phyloP scores from a whole-genome alignment of 345 rosid genomes.

The Iberis pinnata region DNA sequence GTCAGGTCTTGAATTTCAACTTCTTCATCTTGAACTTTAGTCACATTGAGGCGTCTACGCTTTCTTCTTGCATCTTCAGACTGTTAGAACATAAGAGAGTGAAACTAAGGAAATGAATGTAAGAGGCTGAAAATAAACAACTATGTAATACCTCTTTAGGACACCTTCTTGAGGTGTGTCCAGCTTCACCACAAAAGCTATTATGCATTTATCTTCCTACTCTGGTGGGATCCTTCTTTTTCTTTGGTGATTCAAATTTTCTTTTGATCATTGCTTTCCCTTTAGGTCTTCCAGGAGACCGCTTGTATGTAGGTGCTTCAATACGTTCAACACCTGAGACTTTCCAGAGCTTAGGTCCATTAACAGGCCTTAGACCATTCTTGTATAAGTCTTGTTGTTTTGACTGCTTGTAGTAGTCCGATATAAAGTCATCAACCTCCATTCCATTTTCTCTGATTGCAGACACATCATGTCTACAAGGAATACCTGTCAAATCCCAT shows the following conservation, averaged over 20 bases:
- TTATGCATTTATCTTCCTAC: background rate
- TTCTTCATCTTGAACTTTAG: too few species aligned
- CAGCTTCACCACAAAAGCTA: background rate
- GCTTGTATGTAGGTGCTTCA: background rate
- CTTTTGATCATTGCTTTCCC: background rate
- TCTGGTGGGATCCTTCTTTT: background rate
- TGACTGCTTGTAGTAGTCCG: background rate
- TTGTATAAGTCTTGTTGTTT: background rate
- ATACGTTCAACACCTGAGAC: background rate
- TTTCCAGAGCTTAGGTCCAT: background rate
- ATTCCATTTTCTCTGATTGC: background rate
- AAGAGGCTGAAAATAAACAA: too few species aligned
- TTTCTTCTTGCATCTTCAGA: too few species aligned
- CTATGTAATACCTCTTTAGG: background rate
- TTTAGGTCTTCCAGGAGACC: background rate
- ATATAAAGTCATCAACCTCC: background rate
- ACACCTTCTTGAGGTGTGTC: slow-evolving; percentile 1
- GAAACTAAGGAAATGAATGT: too few species aligned
- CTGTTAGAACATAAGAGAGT: too few species aligned
- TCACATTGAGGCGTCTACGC: too few species aligned
- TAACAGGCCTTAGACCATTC: background rate
- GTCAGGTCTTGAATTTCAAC: too few species aligned
- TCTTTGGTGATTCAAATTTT: background rate
- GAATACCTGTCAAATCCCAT: background rate
- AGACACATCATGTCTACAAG: background rate